A percentile compares a stretch with the other conserved stretches of the same genome.
Conservation (phyloP, 177 flowering plant genomes). For the Telopea speciosissima region DNA sequence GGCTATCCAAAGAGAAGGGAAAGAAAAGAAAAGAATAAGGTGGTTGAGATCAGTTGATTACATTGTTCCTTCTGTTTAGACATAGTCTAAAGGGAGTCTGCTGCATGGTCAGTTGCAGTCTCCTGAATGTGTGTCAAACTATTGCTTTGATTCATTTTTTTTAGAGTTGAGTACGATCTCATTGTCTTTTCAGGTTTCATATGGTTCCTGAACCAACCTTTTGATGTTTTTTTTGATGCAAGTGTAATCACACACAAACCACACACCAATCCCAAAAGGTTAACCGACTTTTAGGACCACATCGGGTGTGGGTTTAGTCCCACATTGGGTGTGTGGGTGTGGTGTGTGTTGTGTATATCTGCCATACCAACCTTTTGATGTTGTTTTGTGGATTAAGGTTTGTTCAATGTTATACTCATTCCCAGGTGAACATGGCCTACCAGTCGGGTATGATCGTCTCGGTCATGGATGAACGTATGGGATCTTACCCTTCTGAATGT, state of each 20-base stretch:
- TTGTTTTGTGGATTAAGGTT: neutral
- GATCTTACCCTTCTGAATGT: slow-evolving; percentile 53
- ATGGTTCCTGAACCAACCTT: neutral
- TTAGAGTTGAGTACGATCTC: no score
- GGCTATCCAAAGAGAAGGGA: neutral
- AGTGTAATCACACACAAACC: no score
- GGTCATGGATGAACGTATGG: slow-evolving; percentile 54
- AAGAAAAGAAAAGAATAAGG: neutral
- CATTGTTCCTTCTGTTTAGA: neutral
- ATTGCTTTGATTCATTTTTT: no score
- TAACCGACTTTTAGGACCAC: no score
- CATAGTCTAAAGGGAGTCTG: neutral
- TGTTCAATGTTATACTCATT: neutral
- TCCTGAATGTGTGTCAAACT: neutral
- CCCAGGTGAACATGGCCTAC: slow-evolving; percentile 57
- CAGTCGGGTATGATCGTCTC: slow-evolving; percentile 62
- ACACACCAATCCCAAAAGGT: no score
- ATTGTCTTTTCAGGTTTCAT: neutral
- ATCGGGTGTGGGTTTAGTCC: no score
- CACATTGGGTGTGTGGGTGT: no score
- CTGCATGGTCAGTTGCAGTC: neutral
- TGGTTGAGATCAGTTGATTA: neutral
- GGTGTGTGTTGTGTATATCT: no score
- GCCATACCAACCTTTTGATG: neutral
- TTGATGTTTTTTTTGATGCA: neutral